A percentile compares a stretch with the other conserved stretches of the same genome.
Evolutionary conservation across 805 yeast genomes (phyloP).

Genomic region (Lipomyces mesembrius): DNA sequence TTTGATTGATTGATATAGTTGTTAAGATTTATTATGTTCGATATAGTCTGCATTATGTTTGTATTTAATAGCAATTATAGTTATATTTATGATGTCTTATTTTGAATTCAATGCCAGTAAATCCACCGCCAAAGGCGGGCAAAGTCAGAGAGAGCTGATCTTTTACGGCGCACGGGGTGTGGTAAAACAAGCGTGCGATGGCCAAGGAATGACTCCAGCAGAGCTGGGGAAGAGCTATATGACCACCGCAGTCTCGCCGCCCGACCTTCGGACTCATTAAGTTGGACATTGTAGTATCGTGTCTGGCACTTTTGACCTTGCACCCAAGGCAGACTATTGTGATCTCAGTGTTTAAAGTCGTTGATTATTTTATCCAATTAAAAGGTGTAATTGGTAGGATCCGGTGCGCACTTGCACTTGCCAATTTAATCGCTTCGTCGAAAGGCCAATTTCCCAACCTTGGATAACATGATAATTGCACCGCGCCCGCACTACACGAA

Average conservation of each 20-base stretch:
- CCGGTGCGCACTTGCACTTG: neutral
- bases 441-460: neutral
- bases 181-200: no score
- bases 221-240: no score
- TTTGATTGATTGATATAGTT: neutral
- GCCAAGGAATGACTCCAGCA: no score
- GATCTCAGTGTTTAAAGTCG: no score
- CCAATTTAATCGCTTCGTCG: neutral
- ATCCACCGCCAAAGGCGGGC: no score
- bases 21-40: neutral
- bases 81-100: no score
- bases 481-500: conserved; percentile 29
- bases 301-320: neutral
- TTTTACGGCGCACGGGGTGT: no score
- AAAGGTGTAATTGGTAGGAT: neutral
- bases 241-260: no score
- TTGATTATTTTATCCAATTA: no score
- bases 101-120: no score
- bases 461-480: neutral
- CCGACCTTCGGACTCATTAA: no score
- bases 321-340: neutral
- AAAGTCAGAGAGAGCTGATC: neutral
- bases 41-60: neutral
- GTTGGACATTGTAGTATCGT: neutral
- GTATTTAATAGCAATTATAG: neutral